phyloP scores from a whole-genome alignment of 1,284 basidiomycete genomes.

The Apiotrichum porosum region DNA sequence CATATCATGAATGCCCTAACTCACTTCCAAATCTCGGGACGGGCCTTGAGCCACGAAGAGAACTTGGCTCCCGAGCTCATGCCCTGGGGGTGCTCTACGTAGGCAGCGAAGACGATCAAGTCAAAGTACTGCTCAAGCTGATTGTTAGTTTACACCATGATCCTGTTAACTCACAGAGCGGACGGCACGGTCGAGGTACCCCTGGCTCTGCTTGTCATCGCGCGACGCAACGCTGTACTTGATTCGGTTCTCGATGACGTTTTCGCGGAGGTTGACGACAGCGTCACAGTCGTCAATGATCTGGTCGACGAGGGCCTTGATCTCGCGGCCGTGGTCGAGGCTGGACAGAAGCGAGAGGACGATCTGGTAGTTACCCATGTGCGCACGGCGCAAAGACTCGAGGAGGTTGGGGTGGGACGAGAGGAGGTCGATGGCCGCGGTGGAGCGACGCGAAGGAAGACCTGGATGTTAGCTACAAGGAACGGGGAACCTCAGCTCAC shows the following conservation, averaged over 20 bases:
- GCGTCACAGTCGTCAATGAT: conserved; percentile 87
- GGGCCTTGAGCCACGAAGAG: conserved; percentile 78
- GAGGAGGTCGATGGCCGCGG: conserved; percentile 75
- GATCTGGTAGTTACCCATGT: conserved; percentile 83
- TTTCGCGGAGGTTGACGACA: conserved; percentile 83
- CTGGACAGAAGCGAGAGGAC: conserved; percentile 84
- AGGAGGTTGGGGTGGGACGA: conserved; percentile 72
- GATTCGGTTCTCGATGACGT: conserved; percentile 74
- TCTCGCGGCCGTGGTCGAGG: conserved; percentile 71
- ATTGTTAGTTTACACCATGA: not conserved
- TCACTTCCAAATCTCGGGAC: conserved; percentile 92
- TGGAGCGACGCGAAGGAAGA: conserved; percentile 45
- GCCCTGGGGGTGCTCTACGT: conserved; percentile 66
- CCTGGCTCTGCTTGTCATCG: conserved; percentile 56
- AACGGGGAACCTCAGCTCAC: conserved; percentile 25
- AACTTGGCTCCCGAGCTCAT: conserved; percentile 67
- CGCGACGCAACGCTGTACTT: conserved; percentile 76
- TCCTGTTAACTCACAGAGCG: conserved; percentile 40
- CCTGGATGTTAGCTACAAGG: conserved; percentile 18
- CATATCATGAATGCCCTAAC: conserved; percentile 34
- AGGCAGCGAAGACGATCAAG: conserved; percentile 89
- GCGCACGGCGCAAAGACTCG: conserved; percentile 77
- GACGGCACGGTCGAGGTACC: conserved; percentile 48
- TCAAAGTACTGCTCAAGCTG: conserved; percentile 70
- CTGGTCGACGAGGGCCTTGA: conserved; percentile 80